Base-by-base conservation (phyloP, 1,284 basidiomycete species). In the Ganoderma meredithae region DNA sequence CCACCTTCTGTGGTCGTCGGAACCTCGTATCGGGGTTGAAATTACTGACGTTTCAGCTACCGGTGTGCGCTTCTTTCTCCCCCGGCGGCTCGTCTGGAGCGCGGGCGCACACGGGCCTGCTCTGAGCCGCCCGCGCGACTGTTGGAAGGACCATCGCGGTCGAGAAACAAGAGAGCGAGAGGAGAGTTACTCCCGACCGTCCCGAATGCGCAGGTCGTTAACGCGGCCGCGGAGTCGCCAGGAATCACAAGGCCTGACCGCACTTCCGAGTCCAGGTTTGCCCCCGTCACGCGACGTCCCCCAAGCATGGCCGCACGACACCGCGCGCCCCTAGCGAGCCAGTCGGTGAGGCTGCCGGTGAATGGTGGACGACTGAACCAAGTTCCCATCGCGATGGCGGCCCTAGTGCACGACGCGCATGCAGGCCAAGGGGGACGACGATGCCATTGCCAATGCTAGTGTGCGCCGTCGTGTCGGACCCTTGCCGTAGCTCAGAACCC, bases 311-410 rank as follows among this genome's bases (percentile, higher is more conserved):
- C 31, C 55, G 55, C 55, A 13, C 47, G 15, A 58, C 27, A 10
- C 33, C 36, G 31, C 53, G 39, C 33, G 55, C 58, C 33, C 58
- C 15, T 39, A n/a, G 39, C 22, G 39, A 60, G 40, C 58, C 58
- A 60, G 58, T 60, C 58, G 58, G 58, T 60, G 22, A 41, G 19
- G 39, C 7, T 60, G 39, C 58, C 58, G 58, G 39, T 60, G 58
- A 59, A 59, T 60, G 39, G 58, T 25, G 19, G 52, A 55, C 27
- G 52, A 55, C 22, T 19, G 17, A 7, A 43, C 58, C 40, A 60
- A 25, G 58, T 60, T 41, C 36, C 22, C 22, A 58, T 22, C 31
- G 7, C 17, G 22, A 49, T 49, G 47, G 12, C 10, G 22, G 47
- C 25, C 47, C 25, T 9, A 22, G 22, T 49, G 22, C 47, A 22